Base-by-base conservation (phyloP, 2,329 filamentous ascomycete species). In the Aspergillus sp. region DNA sequence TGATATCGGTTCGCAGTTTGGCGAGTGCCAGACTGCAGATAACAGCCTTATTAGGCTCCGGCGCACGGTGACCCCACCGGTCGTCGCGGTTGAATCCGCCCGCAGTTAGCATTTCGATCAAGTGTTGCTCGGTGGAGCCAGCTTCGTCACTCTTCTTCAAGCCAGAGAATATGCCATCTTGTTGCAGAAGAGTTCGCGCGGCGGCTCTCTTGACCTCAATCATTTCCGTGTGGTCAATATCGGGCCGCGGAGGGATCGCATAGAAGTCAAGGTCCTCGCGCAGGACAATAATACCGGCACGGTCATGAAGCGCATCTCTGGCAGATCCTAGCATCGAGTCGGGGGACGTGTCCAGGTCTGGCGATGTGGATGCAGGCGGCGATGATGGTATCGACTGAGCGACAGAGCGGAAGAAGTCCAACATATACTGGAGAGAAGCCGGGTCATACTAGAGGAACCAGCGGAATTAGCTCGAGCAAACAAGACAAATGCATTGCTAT, bases 81-180 rank as follows among this genome's bases (percentile, higher is more conserved):
- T 98, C 93, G 54, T 96, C 87, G 61, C 94, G 88, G 65, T 97
- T 90, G 73, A 98, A 98, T 34, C 93, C 93, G 57, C 93, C 93
- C 63, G 93, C 93, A 46, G 93, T 98, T 69, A 98, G 72, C 93
- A 98, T 98, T 74, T 98, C 93, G 61, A 98, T 98, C 35, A 98
- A 76, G 74, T 98, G 93, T 57, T 95, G 93, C 70, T 98, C 93
- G 0, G 93, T 98, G 12, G 91, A 96, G 19, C 93, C 93, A 12
- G 87, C 84, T 70, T 98, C 93, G 57, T 98, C 90, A 60, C 91
- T 97, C 65, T 91, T 88, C 68, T 93, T 86, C 41, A 98, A 73
- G 0, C 93, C 93, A 3, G 90, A 95, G 66, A 98, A 98, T 58
- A 98, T 98, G 42, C 93, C 93, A 58, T 90, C 82, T 67, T 98